Evolutionary conservation across 148 eudicot species (phyloP), one percentile per base, ranked within the genome.

Genomic region (Arctostaphylos glauca): DNA sequence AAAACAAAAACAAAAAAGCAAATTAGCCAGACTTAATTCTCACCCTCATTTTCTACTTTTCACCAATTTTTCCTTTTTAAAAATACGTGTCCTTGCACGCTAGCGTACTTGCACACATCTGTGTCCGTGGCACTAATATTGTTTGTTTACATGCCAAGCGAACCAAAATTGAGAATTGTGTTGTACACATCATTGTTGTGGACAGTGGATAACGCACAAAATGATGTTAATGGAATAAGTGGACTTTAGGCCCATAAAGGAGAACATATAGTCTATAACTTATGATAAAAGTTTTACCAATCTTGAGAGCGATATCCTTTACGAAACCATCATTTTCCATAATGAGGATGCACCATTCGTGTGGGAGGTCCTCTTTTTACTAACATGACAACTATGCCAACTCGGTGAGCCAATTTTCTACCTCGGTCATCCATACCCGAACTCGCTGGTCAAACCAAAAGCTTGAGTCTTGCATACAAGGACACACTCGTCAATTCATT

Each of bases 251-350:
- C 53, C 53, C 0, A 50, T 0, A 50, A 50, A 9, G 2, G 53
- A 0, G 38, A 31, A 31, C 74, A 70, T 70, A 38, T 70, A 38
- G 38, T 70, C 18, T 41, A 41, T 70, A 15, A 41, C 74, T 70
- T 70, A 41, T 47, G 47, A 6, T 4, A 70, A 5, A 70, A 70
- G 74, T 38, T 70, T 70, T 41, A 5, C n/a, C 16, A 70, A 41
- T 15, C 74, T 70, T 41, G 74, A 70, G 74, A 70, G 48, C 47
- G 71, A 66, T 66, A 66, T 25, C 43, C 43, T 66, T 66, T 66
- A 66, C 71, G 71, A 66, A 23, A 66, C 71, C 71, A 66, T 66
- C 71, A 66, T 66, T 66, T 66, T 25, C 71, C 71, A 66, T 66
- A 10, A 66, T 66, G 71, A 25, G 25, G 16, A 66, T 25, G 18